A percentile compares a stretch with the other conserved stretches of the same genome.
Conservation (phyloP, 331 rosid genomes). For the Quercus phellos region DNA sequence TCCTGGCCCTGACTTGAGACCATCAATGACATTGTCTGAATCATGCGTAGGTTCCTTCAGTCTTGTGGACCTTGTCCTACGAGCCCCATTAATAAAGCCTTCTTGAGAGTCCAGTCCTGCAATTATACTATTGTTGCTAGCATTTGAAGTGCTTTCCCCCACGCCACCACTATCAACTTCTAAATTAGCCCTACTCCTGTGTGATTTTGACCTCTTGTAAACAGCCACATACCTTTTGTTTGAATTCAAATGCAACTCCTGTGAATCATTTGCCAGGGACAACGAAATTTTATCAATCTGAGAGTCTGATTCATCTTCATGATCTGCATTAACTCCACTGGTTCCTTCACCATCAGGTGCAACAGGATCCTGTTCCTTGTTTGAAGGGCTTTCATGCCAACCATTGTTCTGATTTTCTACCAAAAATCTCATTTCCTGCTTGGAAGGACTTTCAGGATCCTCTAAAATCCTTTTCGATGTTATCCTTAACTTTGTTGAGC, state of each 20-base stretch:
- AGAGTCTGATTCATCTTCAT: slow-evolving; percentile 37
- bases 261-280: slow-evolving; percentile 30
- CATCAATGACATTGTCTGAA: slow-evolving; percentile 32
- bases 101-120: slow-evolving; percentile 37
- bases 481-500: slow-evolving; percentile 59
- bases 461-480: slow-evolving; percentile 49
- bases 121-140: slow-evolving; percentile 40
- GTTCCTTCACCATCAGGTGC: slow-evolving; percentile 34
- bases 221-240: slow-evolving; percentile 78
- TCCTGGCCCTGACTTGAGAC: slow-evolving; percentile 40
- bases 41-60: slow-evolving; percentile 37
- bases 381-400: slow-evolving; percentile 31
- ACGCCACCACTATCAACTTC: slow-evolving; percentile 43
- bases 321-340: slow-evolving; percentile 32
- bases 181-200: slow-evolving; percentile 42
- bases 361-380: slow-evolving; percentile 26
- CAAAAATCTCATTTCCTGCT: slow-evolving; percentile 39
- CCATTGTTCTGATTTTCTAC: slow-evolving; percentile 39
- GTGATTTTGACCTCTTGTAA: slow-evolving; percentile 69
- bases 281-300: slow-evolving; percentile 28
- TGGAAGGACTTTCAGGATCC: slow-evolving; percentile 60
- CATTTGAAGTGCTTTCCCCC: slow-evolving; percentile 57
- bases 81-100: slow-evolving; percentile 40
- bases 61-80: slow-evolving; percentile 43
- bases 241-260: slow-evolving; percentile 34